Conservation (phyloP, 305 asterid genomes). For the Petunia hybrid region DNA sequence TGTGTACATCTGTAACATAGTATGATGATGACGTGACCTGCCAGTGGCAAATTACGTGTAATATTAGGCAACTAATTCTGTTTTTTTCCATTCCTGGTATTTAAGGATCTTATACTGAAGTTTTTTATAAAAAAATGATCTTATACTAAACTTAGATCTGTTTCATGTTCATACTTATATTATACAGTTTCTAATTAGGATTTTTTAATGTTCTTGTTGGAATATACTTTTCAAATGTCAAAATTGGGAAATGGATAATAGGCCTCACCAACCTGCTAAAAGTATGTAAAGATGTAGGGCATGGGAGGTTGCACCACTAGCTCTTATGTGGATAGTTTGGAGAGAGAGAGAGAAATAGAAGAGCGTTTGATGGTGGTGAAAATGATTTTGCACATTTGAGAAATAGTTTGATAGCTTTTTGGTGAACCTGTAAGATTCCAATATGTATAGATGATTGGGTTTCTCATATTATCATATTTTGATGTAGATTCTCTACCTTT, state of each 20-base stretch:
- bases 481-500: too few relatives aligned
- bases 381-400: too few relatives aligned
- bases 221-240: background rate
- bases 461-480: too few relatives aligned
- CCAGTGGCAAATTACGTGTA: constrained; percentile 17
- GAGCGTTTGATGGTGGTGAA: too few relatives aligned
- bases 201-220: background rate
- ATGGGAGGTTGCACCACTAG: too few relatives aligned
- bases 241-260: constrained; percentile 11
- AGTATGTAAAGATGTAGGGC: background rate
- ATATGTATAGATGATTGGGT: too few relatives aligned
- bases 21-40: constrained; percentile 24
- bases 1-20: constrained; percentile 7
- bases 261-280: background rate
- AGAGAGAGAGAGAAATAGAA: too few relatives aligned
- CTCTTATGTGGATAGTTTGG: too few relatives aligned
- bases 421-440: too few relatives aligned
- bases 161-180: background rate
- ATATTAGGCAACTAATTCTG: background rate
- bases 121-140: background rate
- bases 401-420: too few relatives aligned
- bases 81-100: background rate
- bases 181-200: background rate
- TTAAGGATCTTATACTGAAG: constrained; percentile 15
- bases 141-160: background rate